These are phyloP conservation scores for Laetiporus sulphureus DNA, from an alignment of 1,284 basidiomycete genomes.

Conservation along the genomic window DNA sequence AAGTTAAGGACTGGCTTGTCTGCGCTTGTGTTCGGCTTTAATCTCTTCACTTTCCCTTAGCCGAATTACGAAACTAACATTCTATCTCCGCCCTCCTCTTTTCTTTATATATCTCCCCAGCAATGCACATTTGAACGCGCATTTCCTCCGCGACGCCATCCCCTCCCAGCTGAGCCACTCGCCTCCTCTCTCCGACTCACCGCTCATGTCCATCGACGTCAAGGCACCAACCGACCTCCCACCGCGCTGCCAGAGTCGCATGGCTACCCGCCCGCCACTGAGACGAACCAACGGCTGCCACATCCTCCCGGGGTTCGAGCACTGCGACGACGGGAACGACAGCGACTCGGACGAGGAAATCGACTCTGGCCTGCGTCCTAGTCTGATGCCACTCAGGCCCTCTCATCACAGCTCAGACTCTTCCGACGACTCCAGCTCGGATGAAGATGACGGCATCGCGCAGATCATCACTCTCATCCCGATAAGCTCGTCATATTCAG, in stretches of 20 bases:
- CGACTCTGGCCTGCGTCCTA: no score
- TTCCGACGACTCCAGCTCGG: not conserved
- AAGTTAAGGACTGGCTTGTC: no score
- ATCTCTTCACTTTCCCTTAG: no score
- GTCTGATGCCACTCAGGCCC: no score
- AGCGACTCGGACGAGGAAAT: slow-evolving; percentile 5
- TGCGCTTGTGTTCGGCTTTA: no score
- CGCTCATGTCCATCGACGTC: not conserved
- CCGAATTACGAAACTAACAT: no score
- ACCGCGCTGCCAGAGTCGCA: slow-evolving; percentile 3
- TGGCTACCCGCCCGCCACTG: slow-evolving; percentile 2
- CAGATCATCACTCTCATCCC: slow-evolving; percentile 2
- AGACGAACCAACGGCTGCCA: slow-evolving; percentile 1
- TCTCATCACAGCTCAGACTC: not conserved
- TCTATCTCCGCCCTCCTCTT: no score
- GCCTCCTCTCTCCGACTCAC: not conserved
- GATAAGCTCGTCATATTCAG: not conserved
- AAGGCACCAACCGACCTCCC: not conserved
- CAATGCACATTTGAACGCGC: no score
- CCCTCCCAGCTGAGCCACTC: not conserved
- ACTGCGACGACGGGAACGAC: not conserved
- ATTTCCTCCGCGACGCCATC: no score
- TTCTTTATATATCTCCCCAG: no score
- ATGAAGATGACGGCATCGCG: slow-evolving; percentile 5
- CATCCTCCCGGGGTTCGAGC: not conserved